Evolutionary conservation across 2,329 filamentous ascomycete species (phyloP).

Genomic region (Sporothrix globosa): DNA sequence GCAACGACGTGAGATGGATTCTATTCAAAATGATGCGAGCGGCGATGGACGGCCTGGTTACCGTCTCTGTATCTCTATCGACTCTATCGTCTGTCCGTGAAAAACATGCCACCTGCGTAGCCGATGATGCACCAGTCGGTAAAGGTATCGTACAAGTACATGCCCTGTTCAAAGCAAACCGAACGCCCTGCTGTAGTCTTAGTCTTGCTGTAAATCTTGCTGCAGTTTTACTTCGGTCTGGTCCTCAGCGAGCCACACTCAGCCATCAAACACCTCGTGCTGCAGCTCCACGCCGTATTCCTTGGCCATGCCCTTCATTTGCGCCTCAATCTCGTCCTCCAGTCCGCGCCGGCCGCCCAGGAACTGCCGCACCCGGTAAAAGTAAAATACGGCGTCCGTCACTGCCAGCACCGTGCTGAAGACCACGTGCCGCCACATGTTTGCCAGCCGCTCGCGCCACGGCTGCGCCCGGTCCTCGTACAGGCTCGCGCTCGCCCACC

Average conservation of each 20-base stretch:
- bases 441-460: slow-evolving; percentile 63
- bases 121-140: background rate
- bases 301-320: slow-evolving; percentile 84
- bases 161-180: background rate
- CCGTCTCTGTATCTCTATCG: background rate
- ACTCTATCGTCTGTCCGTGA: slow-evolving; percentile 1
- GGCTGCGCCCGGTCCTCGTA: slow-evolving; percentile 71
- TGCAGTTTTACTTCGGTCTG: too few relatives aligned
- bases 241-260: background rate
- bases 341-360: slow-evolving; percentile 79
- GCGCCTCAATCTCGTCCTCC: slow-evolving; percentile 89
- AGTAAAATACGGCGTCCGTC: slow-evolving; percentile 82
- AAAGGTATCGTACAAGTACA: slow-evolving; percentile 6
- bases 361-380: slow-evolving; percentile 74
- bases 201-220: too few relatives aligned
- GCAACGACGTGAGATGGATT: background rate
- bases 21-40: slow-evolving; percentile 20
- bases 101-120: background rate
- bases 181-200: background rate
- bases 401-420: slow-evolving; percentile 76
- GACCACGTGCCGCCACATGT: slow-evolving; percentile 76
- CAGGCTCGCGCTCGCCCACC: slow-evolving; percentile 85
- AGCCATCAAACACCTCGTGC: slow-evolving; percentile 87
- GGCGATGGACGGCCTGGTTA: slow-evolving; percentile 19
- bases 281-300: slow-evolving; percentile 91